These are phyloP conservation scores for Salmacisia buchloeana DNA, from an alignment of 1,284 basidiomycete species.

Conservation along the genomic window DNA sequence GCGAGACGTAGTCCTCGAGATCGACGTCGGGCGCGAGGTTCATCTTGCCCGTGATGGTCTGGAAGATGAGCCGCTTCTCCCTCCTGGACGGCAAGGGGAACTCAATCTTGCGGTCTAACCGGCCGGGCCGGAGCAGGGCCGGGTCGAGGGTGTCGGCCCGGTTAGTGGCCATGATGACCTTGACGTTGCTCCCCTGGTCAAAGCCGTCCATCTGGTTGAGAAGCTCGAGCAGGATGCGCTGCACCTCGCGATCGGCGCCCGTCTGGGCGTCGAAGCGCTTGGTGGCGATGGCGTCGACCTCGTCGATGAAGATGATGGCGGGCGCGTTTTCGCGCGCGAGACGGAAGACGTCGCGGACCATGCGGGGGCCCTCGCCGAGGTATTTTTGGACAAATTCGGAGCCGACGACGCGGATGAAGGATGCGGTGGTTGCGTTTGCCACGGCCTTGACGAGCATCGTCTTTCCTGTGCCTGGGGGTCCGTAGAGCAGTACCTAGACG, in stretches of 20 bases:
- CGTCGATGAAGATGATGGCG: constrained; percentile 98
- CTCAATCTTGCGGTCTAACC: constrained; percentile 97
- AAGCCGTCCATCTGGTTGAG: constrained; percentile 99
- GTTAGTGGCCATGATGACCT: constrained; percentile 56
- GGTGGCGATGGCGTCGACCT: constrained; percentile 98
- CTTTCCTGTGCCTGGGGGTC: constrained; percentile 94
- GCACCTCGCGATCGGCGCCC: constrained; percentile 96
- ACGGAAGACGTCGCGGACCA: constrained; percentile 99
- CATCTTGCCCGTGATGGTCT: constrained; percentile 96
- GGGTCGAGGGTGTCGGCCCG: constrained; percentile 60
- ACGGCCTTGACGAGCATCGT: constrained; percentile 99
- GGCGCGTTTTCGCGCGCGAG: constrained; percentile 95
- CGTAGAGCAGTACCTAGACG: constrained; percentile 67
- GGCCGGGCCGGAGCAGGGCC: constrained; percentile 90
- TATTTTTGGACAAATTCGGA: constrained; percentile 99
- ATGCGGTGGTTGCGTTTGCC: constrained; percentile 90
- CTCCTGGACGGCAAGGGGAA: constrained; percentile 90
- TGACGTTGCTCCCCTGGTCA: constrained; percentile 97
- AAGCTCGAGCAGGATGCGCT: constrained; percentile 95
- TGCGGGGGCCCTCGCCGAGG: constrained; percentile 95
- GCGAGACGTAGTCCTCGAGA: constrained; percentile 94
- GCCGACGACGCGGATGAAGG: constrained; percentile 96
- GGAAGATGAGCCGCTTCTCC: constrained; percentile 96
- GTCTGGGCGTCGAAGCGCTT: constrained; percentile 99
- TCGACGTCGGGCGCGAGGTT: constrained; percentile 96